Evolutionary conservation across 2,329 filamentous ascomycete species (phyloP), one percentile per base, ranked within the genome.

Genomic region (Aspergillus candidus): DNA sequence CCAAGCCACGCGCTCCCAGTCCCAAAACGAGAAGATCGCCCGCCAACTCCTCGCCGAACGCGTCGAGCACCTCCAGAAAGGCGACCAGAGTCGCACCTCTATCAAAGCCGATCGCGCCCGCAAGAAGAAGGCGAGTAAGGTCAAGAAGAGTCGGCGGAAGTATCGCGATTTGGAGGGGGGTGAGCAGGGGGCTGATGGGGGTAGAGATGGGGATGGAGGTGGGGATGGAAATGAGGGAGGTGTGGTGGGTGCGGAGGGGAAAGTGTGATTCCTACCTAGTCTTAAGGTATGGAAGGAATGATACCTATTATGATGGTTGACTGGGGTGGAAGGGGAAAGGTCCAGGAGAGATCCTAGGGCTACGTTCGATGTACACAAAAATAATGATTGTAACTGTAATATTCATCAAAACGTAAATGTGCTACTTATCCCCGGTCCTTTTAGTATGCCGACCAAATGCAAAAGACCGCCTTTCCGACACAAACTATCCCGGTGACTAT

Each of bases 81-180:
- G 91, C 2, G 76, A 81, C 15, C 83, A 86, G 57, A 85, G 82
- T 27, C 93, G 88, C 62, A 79, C 79, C 15, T 76, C 73, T 4
- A 94, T 96, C 71, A 96, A 96, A 77, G 82, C 79, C 43, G 78
- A 83, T 57, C 76, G 88, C 56, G 95, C 95, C 67, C 91, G 91
- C 45, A 71, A 66, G 52, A 67, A 68, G 54, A 72, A 71, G 53
- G 65, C 65, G 31, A 71, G 66, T 51, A 68, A 61, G 37, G 46
- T 60, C 50, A 72, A 70, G 60, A 73, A 72, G 61, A 63, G 55
- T 37, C 60, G 61, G 48, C 59, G 69, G 53, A 72, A 72, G 52
- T 72, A 73, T 59, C 60, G 65, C 30, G 58, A 58, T 11, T 48
- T 71, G 41, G 67, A 57, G 41, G 57, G 61, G 46, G 53, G 52